Evolutionary conservation across 1,139 yeast genomes (phyloP), one percentile per base, ranked within the genome.

Genomic region (Pneumocystis oryctolagi): DNA sequence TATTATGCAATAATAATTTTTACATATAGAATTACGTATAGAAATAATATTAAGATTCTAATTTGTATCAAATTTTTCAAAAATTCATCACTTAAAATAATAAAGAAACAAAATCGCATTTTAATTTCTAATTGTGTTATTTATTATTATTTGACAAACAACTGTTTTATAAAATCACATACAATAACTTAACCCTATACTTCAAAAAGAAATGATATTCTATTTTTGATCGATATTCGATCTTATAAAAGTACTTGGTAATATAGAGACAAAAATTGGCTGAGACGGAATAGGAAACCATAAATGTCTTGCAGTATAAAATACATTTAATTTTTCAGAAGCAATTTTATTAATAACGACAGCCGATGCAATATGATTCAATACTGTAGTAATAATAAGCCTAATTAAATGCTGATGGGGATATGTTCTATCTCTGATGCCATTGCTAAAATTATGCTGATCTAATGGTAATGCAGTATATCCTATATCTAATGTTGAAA

Each of bases 341-440:
- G 55, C 20, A 47, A 47, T 25, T 47, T 47, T 47, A 47, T 47
- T 25, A 47, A 47, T 47, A 47, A 47, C 55, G 12, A 47, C 31
- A 9, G 55, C 55, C 25, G 55, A 47, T 47, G 55, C 16, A 25
- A 47, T 28, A 47, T 47, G 55, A 47, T 47, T 47, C 31, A 25
- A 47, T 47, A 47, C 55, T 47, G 55, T 47, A 47, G 55, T 47
- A 25, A 47, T 47, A 47, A 47, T 47, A 47, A 47, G 55, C 55
- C 31, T 47, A 47, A 47, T 47, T 20, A 47, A 47, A 25, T 47
- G 55, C 31, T 47, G 55, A 25, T 47, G 55, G 25, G 55, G 55
- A 25, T 47, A 47, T 47, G 25, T 47, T 47, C 55, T 47, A 47
- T 47, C 30, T 20, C 14, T 47, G 25, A 25, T 47, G 3, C 55